phyloP scores from a whole-genome alignment of 2,329 filamentous ascomycete genomes.

The Penicillium corylophilum region DNA sequence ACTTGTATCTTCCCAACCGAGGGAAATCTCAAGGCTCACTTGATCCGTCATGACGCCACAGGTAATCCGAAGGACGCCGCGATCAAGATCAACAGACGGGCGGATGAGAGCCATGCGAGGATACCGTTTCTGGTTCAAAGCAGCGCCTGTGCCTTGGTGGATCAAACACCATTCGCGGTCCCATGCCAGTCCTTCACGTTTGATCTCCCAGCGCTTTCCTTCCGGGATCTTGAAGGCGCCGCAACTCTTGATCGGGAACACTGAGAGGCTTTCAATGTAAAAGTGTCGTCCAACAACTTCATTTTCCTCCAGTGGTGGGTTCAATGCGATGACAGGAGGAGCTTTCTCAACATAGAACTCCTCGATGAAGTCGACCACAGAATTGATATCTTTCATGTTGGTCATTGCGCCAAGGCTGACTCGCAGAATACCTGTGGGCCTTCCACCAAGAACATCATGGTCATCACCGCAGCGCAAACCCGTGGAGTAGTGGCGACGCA shows the following conservation, averaged over 20 bases:
- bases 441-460: slow-evolving; percentile 76
- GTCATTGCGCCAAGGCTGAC: slow-evolving; percentile 91
- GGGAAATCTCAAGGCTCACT: slow-evolving; percentile 37
- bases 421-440: slow-evolving; percentile 83
- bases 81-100: slow-evolving; percentile 69
- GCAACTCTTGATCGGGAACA: slow-evolving; percentile 96
- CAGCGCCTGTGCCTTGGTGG: slow-evolving; percentile 79
- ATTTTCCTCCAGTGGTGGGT: slow-evolving; percentile 13
- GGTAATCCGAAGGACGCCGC: slow-evolving; percentile 63
- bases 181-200: slow-evolving; percentile 82
- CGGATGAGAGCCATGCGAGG: slow-evolving; percentile 82
- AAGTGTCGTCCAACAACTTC: slow-evolving; percentile 33
- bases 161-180: slow-evolving; percentile 96
- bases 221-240: slow-evolving; percentile 71
- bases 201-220: slow-evolving; percentile 69
- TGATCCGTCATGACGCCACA: slow-evolving; percentile 37
- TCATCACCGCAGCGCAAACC: slow-evolving; percentile 83
- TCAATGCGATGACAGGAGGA: slow-evolving; percentile 17
- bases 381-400: slow-evolving; percentile 68
- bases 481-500: slow-evolving; percentile 78
- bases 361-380: slow-evolving; percentile 68
- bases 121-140: slow-evolving; percentile 83
- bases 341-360: slow-evolving; percentile 62
- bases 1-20: slow-evolving; percentile 32
- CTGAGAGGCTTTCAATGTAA: slow-evolving; percentile 63